Evolutionary conservation across 1,139 yeast species (phyloP).

Genomic region (Hemisphaericaspora subhashii): DNA sequence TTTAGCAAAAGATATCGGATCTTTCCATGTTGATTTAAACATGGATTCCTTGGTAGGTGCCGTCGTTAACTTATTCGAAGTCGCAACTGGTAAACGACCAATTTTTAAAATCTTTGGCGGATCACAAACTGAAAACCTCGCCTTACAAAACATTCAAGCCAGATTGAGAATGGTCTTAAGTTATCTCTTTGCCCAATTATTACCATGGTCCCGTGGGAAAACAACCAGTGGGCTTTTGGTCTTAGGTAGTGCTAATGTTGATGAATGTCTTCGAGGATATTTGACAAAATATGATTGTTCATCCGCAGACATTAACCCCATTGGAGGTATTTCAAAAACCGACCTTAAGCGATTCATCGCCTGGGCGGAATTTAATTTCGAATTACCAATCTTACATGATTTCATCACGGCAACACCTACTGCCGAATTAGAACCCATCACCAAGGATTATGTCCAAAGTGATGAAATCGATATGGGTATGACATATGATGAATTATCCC

Average conservation of each 20-base stretch:
- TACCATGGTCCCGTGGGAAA: slow-evolving; percentile 84
- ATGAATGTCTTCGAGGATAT: slow-evolving; percentile 93
- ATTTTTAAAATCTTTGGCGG: slow-evolving; percentile 93
- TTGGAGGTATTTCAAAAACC: slow-evolving; percentile 94
- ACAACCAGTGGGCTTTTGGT: slow-evolving; percentile 80
- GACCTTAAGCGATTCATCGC: slow-evolving; percentile 83
- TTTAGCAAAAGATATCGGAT: slow-evolving; percentile 73
- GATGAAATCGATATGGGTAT: slow-evolving; percentile 98
- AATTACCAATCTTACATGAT: slow-evolving; percentile 72
- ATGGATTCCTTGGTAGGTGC: slow-evolving; percentile 84
- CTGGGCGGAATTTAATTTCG: slow-evolving; percentile 70
- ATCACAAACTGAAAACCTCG: slow-evolving; percentile 83
- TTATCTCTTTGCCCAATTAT: slow-evolving; percentile 86
- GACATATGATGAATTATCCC: slow-evolving; percentile 89
- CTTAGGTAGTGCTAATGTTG: slow-evolving; percentile 96
- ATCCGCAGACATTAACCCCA: slow-evolving; percentile 94
- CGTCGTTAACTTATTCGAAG: slow-evolving; percentile 73
- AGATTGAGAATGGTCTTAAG: slow-evolving; percentile 92
- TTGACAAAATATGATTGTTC: slow-evolving; percentile 96
- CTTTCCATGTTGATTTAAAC: slow-evolving; percentile 87
- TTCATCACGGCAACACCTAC: slow-evolving; percentile 93
- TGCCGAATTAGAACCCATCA: slow-evolving; percentile 96
- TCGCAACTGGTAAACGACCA: slow-evolving; percentile 88
- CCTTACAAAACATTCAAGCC: slow-evolving; percentile 94
- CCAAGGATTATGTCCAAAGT: slow-evolving; percentile 86